Percentiles rank a stretch among this genome's conserved stretches.
phyloP scores from a whole-genome alignment of 1,284 basidiomycete genomes.

The Cryptococcus sp. region DNA sequence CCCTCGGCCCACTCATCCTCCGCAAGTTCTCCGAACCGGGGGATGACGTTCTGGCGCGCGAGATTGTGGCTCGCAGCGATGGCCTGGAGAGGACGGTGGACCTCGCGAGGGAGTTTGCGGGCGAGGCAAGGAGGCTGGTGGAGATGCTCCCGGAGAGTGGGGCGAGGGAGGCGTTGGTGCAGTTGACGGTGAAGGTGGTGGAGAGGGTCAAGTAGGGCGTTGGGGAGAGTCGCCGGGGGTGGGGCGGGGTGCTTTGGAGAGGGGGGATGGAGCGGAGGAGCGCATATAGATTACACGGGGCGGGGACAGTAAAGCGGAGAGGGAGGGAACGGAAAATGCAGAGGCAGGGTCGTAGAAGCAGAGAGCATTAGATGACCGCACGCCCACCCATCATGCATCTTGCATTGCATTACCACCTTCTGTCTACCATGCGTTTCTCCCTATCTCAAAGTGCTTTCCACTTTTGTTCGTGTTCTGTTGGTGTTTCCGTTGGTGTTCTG shows the following conservation, averaged over 20 bases:
- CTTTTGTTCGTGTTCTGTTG: no score
- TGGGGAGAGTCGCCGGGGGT: background rate
- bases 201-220: conserved; percentile 47
- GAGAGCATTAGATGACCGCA: no score
- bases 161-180: conserved; percentile 64
- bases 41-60: conserved; percentile 76
- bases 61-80: conserved; percentile 68
- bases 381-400: no score
- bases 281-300: no score
- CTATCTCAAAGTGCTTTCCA: no score
- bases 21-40: conserved; percentile 78
- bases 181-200: conserved; percentile 51
- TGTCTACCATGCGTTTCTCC: no score
- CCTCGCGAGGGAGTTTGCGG: conserved; percentile 73
- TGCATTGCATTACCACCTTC: no score
- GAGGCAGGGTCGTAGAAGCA: no score
- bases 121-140: conserved; percentile 70
- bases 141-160: conserved; percentile 75
- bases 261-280: no score
- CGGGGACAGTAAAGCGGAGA: no score
- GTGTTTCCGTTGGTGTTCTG: no score
- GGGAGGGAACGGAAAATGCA: no score
- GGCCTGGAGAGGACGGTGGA: conserved; percentile 75
- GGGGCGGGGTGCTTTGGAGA: background rate
- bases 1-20: conserved; percentile 72